Evolutionary conservation across 345 rosid genomes (phyloP), one percentile per base, ranked within the genome.

Genomic region (Xanthoceras sorbifolium): DNA sequence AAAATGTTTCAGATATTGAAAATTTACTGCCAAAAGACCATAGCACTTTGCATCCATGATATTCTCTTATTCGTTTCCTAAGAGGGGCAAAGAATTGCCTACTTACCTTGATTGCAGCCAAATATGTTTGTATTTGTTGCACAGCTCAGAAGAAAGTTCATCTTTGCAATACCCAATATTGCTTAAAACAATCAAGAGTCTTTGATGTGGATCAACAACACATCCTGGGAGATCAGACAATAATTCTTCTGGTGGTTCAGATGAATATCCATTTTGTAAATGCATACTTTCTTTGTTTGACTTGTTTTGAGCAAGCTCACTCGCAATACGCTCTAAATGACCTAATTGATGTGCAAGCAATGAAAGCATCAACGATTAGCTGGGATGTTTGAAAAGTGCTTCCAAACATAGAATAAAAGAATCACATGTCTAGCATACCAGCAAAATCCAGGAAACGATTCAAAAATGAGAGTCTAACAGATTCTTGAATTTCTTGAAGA

Each of bases 361-460:
- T 25, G 34, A 74, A 71, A 28, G 79, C 65, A 78, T 68, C 50
- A 71, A 67, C 66, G 71, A 68, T 61, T 68, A 76, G 17, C n/a
- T 18, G 18, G 11, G 36, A 15, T 26, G 18, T 22, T 28, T 74
- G 42, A 6, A 48, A 57, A 52, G 59, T 34, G 31, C 42, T 65
- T 83, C 32, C 55, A 76, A 78, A 50, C 20, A 31, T 46, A 42
- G 67, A 66, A 32, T 59, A 64, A 69, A 18, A 38, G n/a, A 73
- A 72, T 11, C 14, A 48, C 26, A 44, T 34, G 55, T 75, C 71
- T 20, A 71, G 60, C 68, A 25, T 92, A 95, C 99, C 98, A 76
- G 97, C 98, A 84, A 96, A 96, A 89, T 96, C 99, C 75, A 96
- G 88, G 83, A 93, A 96, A 82, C 98, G 94, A 76, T 96, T 96